Evolutionary conservation across 805 yeast species (phyloP).

Genomic region (Ogataea populi-albae): DNA sequence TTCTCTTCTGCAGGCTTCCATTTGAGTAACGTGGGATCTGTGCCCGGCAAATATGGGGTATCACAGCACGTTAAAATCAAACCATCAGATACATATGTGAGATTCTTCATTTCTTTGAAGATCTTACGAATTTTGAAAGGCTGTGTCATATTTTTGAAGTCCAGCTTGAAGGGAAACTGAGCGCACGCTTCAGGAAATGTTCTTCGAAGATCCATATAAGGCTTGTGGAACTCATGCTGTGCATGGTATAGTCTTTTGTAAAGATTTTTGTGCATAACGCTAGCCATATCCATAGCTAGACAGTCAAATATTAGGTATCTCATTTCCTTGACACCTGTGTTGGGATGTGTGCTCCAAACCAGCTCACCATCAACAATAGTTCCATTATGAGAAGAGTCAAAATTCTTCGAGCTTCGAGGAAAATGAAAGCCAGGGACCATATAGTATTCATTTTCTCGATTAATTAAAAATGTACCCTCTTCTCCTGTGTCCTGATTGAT

Average conservation of each 20-base stretch:
- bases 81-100: slow-evolving; percentile 92
- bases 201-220: slow-evolving; percentile 69
- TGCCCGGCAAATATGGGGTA: slow-evolving; percentile 83
- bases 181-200: slow-evolving; percentile 70
- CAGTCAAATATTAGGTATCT: slow-evolving; percentile 91
- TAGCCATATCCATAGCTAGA: slow-evolving; percentile 73
- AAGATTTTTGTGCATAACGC: slow-evolving; percentile 65
- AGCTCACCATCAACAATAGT: slow-evolving; percentile 93
- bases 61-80: slow-evolving; percentile 88
- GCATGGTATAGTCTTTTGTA: slow-evolving; percentile 86
- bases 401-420: slow-evolving; percentile 51
- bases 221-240: slow-evolving; percentile 74
- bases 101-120: slow-evolving; percentile 62
- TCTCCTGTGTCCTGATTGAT: slow-evolving; percentile 63
- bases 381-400: slow-evolving; percentile 71
- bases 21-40: slow-evolving; percentile 80
- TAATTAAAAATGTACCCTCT: slow-evolving; percentile 86
- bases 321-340: slow-evolving; percentile 57
- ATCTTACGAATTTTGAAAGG: slow-evolving; percentile 77
- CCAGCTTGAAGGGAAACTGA: slow-evolving; percentile 79
- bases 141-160: slow-evolving; percentile 84
- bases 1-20: slow-evolving; percentile 99
- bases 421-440: slow-evolving; percentile 82
- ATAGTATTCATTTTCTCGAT: slow-evolving; percentile 83
- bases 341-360: slow-evolving; percentile 62